Evolutionary conservation across 371 early-diverging fungal species (phyloP), one percentile per base, ranked within the genome.

Genomic region (Mucor mucedo): DNA sequence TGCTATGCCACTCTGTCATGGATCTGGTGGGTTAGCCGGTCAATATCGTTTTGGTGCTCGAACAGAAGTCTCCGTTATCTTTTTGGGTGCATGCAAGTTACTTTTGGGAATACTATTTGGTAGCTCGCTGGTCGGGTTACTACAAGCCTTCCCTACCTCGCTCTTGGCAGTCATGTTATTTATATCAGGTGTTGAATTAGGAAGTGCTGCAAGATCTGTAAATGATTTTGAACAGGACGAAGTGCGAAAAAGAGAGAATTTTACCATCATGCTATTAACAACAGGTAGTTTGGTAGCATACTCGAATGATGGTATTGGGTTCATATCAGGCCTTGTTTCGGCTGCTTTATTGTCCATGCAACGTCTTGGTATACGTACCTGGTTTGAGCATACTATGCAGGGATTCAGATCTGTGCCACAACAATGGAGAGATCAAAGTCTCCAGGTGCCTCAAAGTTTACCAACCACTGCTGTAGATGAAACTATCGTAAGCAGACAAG

Each of bases 31-130:
- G 9, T 76, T 96, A 38, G 95, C 95, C 13, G 96, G 91, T 9
- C 96, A 96, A 73, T 94, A 94, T 72, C 91, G 93, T 2, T 96
- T 95, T 70, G 96, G 96, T 38, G 95, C 96, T 27, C 87, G 96
- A 45, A 83, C 93, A 0, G 94, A 89, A 58, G 85, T 91, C 13
- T 90, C 92, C 45, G 82, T 95, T 50, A 80, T 92, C 29, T 39
- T 93, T 48, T 80, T 96, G 9, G 96, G 96, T 10, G 13, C 79
- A 4, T 60, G 83, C 76, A 96, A 96, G 66, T 72, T 95, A 13
- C 32, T 90, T 1, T 49, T 91, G 9, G 96, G 94, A 32, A 79
- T 93, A 30, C 61, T 94, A 29, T 91, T 95, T 78, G 95, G 95
- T 52, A 80, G 80, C 55, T 89, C 93, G 5, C 80, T 95, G n/a